These are phyloP conservation scores for Lactarius deliciosus DNA, from an alignment of 768 basidiomycete genomes.

Conservation along the genomic window DNA sequence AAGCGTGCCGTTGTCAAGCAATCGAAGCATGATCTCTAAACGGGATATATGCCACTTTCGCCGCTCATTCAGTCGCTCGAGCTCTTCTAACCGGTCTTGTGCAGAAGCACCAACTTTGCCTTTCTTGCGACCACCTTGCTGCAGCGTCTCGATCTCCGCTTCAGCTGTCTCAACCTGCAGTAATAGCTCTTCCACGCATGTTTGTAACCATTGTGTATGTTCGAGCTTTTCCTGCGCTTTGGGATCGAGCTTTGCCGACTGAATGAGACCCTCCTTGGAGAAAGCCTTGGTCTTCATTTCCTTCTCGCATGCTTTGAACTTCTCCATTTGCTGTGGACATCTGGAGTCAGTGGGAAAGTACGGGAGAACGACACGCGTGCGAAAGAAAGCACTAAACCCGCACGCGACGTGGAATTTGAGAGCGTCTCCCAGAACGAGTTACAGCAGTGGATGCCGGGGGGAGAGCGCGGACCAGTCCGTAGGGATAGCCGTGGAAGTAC, in stretches of 20 bases:
- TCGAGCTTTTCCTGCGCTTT: slow-evolving; percentile 97
- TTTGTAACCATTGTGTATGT: slow-evolving; percentile 81
- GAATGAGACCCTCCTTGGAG: slow-evolving; percentile 96
- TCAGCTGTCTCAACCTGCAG: slow-evolving; percentile 93
- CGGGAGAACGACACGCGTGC: neutral
- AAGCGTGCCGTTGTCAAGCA: slow-evolving; percentile 92
- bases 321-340: slow-evolving; percentile 94
- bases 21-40: slow-evolving; percentile 87
- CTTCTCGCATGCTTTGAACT: slow-evolving; percentile 99
- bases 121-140: slow-evolving; percentile 78
- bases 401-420: neutral
- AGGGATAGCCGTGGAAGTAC: slow-evolving; percentile 34
- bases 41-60: slow-evolving; percentile 93
- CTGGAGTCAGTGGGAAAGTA: slow-evolving; percentile 30
- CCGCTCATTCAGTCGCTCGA: slow-evolving; percentile 89
- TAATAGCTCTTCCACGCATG: slow-evolving; percentile 85
- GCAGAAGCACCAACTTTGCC: slow-evolving; percentile 64
- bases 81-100: slow-evolving; percentile 73
- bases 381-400: neutral
- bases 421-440: neutral
- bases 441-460: neutral
- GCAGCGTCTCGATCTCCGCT: slow-evolving; percentile 88
- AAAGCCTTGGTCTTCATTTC: slow-evolving; percentile 99
- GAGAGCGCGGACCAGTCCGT: neutral
- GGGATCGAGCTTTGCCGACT: slow-evolving; percentile 92